Conservation (phyloP, 2,329 filamentous ascomycete species). For the Xylaria sp. region DNA sequence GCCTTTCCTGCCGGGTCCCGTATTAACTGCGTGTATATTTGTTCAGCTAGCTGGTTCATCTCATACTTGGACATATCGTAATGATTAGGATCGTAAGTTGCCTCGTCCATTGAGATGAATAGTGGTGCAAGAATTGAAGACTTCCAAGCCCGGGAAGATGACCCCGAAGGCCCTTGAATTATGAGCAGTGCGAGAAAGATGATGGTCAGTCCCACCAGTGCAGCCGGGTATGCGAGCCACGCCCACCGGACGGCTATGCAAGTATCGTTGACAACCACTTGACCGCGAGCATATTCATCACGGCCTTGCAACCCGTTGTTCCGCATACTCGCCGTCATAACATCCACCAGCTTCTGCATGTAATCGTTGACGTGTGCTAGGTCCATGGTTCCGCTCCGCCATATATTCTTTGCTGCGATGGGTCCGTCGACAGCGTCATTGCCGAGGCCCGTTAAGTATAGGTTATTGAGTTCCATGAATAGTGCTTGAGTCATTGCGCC, state of each 20-base stretch:
- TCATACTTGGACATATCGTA: constrained; percentile 1
- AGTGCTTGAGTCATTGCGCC: too few species aligned
- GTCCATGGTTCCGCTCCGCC: not conserved
- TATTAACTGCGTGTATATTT: not conserved
- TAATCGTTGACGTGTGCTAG: not conserved
- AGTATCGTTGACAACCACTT: not conserved
- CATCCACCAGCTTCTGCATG: constrained; percentile 10
- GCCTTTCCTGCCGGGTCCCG: constrained; percentile 12
- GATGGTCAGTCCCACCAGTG: not conserved
- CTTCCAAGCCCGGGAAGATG: constrained; percentile 4
- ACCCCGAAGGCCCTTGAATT: not conserved
- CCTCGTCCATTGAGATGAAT: constrained; percentile 5
- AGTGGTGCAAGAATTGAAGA: not conserved
- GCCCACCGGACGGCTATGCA: constrained; percentile 5
- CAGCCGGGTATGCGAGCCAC: constrained; percentile 10
- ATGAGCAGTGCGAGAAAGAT: not conserved
- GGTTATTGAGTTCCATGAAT: too few species aligned
- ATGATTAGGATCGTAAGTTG: not conserved
- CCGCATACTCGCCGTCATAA: constrained; percentile 12
- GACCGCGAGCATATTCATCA: not conserved
- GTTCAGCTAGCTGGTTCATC: constrained; percentile 1
- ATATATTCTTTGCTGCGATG: constrained; percentile 9
- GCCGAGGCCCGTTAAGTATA: too few species aligned
- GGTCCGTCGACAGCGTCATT: not conserved
- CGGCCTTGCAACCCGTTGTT: not conserved